A percentile compares a stretch with the other conserved stretches of the same genome.
Conservation (phyloP, 768 basidiomycete genomes). For the Amylocystis lapponica region DNA sequence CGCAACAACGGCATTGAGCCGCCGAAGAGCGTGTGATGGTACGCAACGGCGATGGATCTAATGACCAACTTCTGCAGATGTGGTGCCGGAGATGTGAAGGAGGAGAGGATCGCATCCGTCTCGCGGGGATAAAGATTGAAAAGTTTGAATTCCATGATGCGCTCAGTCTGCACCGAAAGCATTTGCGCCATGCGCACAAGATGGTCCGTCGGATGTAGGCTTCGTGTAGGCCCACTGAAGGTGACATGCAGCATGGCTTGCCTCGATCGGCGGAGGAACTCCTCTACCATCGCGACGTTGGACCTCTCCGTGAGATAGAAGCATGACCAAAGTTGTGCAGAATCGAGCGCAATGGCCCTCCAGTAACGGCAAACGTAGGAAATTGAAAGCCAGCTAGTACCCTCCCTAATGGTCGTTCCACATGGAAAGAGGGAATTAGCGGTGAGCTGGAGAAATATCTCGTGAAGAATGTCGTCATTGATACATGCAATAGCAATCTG, state of each 20-base stretch:
- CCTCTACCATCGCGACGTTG: background rate
- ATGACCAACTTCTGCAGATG: background rate
- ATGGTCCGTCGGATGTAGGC: background rate
- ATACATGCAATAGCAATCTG: too few relatives aligned
- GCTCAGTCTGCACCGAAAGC: background rate
- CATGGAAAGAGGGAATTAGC: background rate
- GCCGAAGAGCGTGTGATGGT: background rate
- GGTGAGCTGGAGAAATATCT: background rate
- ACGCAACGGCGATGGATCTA: background rate
- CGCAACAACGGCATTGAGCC: background rate
- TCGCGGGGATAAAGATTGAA: background rate
- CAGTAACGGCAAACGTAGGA: conserved; percentile 3
- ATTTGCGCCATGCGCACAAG: background rate
- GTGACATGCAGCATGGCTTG: background rate
- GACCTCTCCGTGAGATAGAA: background rate
- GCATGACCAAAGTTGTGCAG: background rate
- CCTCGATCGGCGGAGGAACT: background rate
- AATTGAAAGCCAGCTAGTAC: too few relatives aligned
- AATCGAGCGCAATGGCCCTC: background rate
- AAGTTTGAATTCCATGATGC: background rate
- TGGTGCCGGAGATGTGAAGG: background rate
- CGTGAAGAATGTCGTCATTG: conserved; percentile 4
- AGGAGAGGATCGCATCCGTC: background rate
- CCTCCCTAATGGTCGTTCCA: background rate
- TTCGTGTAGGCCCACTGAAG: background rate